Percentiles rank a stretch among this genome's conserved stretches.
Conservation (phyloP, 1,284 basidiomycete species). For the Cryptococcus hybrid region DNA sequence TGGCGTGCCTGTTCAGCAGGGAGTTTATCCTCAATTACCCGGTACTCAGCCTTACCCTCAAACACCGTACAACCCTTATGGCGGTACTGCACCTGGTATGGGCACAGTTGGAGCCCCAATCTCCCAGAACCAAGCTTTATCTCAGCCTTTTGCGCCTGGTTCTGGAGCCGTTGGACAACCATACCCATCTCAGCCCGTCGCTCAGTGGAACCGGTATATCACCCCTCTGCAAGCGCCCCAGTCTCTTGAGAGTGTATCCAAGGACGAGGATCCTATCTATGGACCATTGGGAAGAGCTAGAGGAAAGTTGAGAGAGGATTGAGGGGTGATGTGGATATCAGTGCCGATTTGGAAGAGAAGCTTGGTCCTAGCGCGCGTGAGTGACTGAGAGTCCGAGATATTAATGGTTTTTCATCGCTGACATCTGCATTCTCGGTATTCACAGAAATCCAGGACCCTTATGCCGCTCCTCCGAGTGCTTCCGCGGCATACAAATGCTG, state of each 20-base stretch:
- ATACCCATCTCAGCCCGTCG: background rate
- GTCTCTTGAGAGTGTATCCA: conserved; percentile 29
- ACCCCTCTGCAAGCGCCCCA: conserved; percentile 63
- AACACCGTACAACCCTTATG: background rate
- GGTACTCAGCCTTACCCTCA: background rate
- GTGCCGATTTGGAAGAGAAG: conserved; percentile 32
- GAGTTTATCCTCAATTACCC: conserved; percentile 10
- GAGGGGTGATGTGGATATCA: conserved; percentile 38
- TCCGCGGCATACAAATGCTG: conserved; percentile 9
- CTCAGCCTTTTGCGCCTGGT: background rate
- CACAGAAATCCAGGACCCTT: conserved; percentile 4
- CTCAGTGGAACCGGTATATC: background rate
- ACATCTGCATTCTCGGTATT: background rate
- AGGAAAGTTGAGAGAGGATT: conserved; percentile 37
- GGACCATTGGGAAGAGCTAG: conserved; percentile 38
- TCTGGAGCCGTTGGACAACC: background rate
- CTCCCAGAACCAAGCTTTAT: background rate
- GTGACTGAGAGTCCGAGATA: background rate
- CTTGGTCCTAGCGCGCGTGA: background rate
- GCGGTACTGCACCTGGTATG: background rate
- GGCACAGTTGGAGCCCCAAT: background rate
- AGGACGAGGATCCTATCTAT: conserved; percentile 43
- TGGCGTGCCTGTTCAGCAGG: background rate
- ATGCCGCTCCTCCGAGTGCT: conserved; percentile 6
- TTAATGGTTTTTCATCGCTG: background rate